Evolutionary conservation across 371 early-diverging fungal genomes (phyloP).

Genomic region (Apophysomyces variabilis): DNA sequence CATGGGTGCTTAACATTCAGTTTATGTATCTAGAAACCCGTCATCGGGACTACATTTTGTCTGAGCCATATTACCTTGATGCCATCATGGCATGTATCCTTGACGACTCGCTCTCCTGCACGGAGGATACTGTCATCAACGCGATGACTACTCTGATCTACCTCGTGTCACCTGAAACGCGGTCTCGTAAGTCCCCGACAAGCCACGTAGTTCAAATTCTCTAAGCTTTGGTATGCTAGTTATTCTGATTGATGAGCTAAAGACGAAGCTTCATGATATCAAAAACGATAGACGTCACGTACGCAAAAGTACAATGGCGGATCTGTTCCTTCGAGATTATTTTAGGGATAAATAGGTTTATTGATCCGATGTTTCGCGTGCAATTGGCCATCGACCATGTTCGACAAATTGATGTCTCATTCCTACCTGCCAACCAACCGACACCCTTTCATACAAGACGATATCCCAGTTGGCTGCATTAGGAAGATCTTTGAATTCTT

Average conservation of each 20-base stretch:
- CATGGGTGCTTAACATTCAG: background rate
- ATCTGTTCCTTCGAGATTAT: constrained; percentile 38
- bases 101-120: constrained; percentile 8
- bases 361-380: constrained; percentile 3
- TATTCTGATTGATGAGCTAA: constrained; percentile 28
- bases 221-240: constrained; percentile 10
- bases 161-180: constrained; percentile 19
- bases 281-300: background rate
- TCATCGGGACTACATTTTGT: constrained; percentile 40
- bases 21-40: constrained; percentile 32
- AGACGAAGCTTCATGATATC: constrained; percentile 8
- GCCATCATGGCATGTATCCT: constrained; percentile 29
- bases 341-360: constrained; percentile 21
- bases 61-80: constrained; percentile 24
- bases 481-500: constrained; percentile 3
- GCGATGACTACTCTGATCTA: constrained; percentile 48
- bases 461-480: constrained; percentile 32
- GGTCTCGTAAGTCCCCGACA: constrained; percentile 14
- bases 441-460: constrained; percentile 32
- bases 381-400: constrained; percentile 22
- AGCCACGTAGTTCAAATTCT: too few relatives aligned
- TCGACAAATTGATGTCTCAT: constrained; percentile 33
- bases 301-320: constrained; percentile 24
- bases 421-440: constrained; percentile 24
- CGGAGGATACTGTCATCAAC: constrained; percentile 36